Evolutionary conservation across 352 stramenopile species (phyloP), one percentile per base, ranked within the genome.

Genomic region (Achlya hypogyna): DNA sequence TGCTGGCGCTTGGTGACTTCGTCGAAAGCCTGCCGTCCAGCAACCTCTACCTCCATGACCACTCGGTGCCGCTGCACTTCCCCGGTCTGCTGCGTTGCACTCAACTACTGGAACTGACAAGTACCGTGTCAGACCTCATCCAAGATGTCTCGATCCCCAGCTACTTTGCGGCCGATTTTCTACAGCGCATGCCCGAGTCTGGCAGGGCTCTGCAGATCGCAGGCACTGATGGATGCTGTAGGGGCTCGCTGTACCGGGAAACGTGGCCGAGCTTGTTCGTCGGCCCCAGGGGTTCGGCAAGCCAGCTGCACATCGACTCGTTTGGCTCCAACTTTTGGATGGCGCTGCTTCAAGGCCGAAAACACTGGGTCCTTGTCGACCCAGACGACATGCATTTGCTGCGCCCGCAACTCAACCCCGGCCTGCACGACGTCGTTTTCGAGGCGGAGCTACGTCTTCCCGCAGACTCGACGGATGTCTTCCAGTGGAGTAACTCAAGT

Each of bases 281-380:
- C 14, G 72, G 72, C 4, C 69, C 72, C 18, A 69, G 71, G n/a
- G 64, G 64, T 2, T 74, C 72, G 34, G 63, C 72, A 53, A 74
- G 63, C 53, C 28, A 63, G 12, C 63, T 75, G 28, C 72, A 76
- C 53, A 51, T 76, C 16, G 72, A 76, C 38, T 72, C 69, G 28
- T 71, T 71, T 27, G 72, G 72, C 2, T 75, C 72, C 31, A 76
- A 76, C 58, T 76, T 76, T 71, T 76, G 72, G 72, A 75, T 76
- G 69, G 74, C 74, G 16, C 59, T 76, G 0, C 23, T 76, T 10
- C 53, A 74, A 45, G 72, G 72, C 16, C 49, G 45, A 5, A 76
- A 76, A 51, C 69, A 75, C 35, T 76, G 72, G 72, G 32, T 65
- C 10, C 74, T 76, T 34, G 69, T 70, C 27, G 56, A 73, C 43